Evolutionary conservation across 495 filamentous ascomycete species (phyloP), one percentile per base, ranked within the genome.

Genomic region (Penicillium subrubescens): DNA sequence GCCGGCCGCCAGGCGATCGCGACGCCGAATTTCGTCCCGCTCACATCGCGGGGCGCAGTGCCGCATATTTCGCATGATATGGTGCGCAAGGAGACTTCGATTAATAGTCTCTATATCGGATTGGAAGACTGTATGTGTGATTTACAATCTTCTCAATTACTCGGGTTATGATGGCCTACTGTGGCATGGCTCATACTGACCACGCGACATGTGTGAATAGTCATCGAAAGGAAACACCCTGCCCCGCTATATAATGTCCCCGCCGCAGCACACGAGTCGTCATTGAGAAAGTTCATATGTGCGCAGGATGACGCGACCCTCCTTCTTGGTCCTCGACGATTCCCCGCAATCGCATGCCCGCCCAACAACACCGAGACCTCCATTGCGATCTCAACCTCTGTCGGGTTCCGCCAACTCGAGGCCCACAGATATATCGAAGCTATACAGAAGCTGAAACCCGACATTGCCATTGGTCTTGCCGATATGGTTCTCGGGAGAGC

Each of bases 61-160:
- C 92, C 95, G 25, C 95, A 99, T 78, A 77, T 99, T 57, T 87
- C 93, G 17, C 94, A 92, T 59, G 95, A 99, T 81, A 89, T 90
- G 66, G 77, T 94, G 65, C 75, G 77, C 29, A 86, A 87, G 39
- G 83, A 90, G 65, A 87, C 88, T 8, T 70, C 84, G 7, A 81
- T 93, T 46, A 77, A 75, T 21, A 91, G 90, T 53, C 80, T 92
- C 27, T 96, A 94, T 75, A 80, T 93, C 61, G 92, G 90, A 14
- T 76, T 98, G 14, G 95, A 99, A 84, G 96, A 99, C 76, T 99
- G 95, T 97, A 79, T 79, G 89, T 84, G 35, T 41, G 25, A 14
- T 21, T 0, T 25, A 1, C 4, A 8, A 23, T 25, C 3, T 21
- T 0, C 29, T 10, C 37, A 34, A 0, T 3, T 31, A 10, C 21